A percentile compares a stretch with the other conserved stretches of the same genome.
Conservation (phyloP, 2,329 filamentous ascomycete genomes). For the Chaetomium sp. region DNA sequence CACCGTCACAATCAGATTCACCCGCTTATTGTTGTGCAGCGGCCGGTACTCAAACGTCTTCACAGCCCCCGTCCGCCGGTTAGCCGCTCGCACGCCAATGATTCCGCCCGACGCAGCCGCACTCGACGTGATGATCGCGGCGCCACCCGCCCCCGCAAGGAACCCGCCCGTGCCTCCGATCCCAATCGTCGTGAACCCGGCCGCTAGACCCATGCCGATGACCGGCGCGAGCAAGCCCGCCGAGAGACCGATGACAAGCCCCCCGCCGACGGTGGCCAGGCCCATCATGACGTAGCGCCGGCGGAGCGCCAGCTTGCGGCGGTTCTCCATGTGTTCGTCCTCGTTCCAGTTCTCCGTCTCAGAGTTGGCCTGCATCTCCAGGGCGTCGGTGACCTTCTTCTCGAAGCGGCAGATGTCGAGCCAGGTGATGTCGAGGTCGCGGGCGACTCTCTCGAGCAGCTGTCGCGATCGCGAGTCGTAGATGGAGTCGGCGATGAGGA, state of each 20-base stretch:
- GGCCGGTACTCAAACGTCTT: conserved; percentile 96
- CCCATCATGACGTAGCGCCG: conserved; percentile 92
- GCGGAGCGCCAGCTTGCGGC: conserved; percentile 75
- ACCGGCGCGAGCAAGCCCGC: conserved; percentile 87
- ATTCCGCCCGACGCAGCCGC: conserved; percentile 81
- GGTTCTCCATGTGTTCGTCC: conserved; percentile 81
- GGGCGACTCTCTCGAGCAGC: conserved; percentile 75
- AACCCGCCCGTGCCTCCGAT: conserved; percentile 85
- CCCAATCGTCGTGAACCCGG: conserved; percentile 91
- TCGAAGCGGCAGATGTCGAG: conserved; percentile 94
- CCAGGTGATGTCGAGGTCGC: conserved; percentile 76
- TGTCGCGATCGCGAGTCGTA: conserved; percentile 86
- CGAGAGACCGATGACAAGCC: conserved; percentile 89
- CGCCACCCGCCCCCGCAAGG: conserved; percentile 83
- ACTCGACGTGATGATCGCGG: conserved; percentile 86
- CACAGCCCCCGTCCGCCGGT: conserved; percentile 81
- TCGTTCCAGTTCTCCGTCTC: conserved; percentile 98
- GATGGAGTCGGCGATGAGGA: conserved; percentile 90
- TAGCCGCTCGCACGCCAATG: conserved; percentile 80
- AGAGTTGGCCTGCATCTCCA: conserved; percentile 95
- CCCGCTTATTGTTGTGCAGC: conserved; percentile 93
- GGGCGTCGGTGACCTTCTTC: conserved; percentile 89
- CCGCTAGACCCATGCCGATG: conserved; percentile 88
- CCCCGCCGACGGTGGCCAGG: conserved; percentile 88
- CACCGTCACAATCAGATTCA: conserved; percentile 91